phyloP scores from a whole-genome alignment of 805 yeast genomes.

The Ogataea neopini region DNA sequence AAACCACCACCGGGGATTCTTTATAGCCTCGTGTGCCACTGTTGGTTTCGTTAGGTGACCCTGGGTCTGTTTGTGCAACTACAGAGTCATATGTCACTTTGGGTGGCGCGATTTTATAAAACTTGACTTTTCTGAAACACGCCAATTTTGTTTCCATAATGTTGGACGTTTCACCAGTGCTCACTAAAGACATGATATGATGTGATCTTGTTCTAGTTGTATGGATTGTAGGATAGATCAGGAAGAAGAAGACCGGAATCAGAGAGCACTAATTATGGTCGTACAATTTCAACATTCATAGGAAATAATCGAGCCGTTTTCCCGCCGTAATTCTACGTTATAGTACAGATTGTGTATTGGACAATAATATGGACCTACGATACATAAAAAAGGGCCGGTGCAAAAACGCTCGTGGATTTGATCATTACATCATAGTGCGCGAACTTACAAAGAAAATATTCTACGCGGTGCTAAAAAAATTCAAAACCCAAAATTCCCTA shows the following conservation, averaged over 20 bases:
- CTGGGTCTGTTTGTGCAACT: neutral
- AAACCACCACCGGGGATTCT: conserved; percentile 17
- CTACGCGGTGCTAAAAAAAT: too few relatives aligned
- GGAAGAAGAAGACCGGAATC: too few relatives aligned
- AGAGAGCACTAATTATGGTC: too few relatives aligned
- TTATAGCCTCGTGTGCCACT: neutral
- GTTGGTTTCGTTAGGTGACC: too few relatives aligned
- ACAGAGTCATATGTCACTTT: conserved; percentile 15
- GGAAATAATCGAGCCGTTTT: too few relatives aligned
- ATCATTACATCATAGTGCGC: conserved; percentile 1
- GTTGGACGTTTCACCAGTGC: conserved; percentile 14
- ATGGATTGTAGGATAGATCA: too few relatives aligned
- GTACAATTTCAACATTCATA: too few relatives aligned
- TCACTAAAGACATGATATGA: conserved; percentile 16
- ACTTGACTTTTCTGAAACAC: conserved; percentile 26
- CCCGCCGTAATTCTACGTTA: too few relatives aligned
- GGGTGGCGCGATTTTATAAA: conserved; percentile 30
- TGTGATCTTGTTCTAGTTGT: neutral
- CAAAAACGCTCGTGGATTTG: neutral
- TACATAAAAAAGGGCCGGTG: neutral
- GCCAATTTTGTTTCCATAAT: conserved; percentile 26
- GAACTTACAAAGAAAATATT: neutral
- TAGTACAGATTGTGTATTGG: too few relatives aligned
- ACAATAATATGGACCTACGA: neutral
- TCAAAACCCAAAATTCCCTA: too few relatives aligned